phyloP scores from a whole-genome alignment of 805 yeast species.

The Suhomyces vadensis region DNA sequence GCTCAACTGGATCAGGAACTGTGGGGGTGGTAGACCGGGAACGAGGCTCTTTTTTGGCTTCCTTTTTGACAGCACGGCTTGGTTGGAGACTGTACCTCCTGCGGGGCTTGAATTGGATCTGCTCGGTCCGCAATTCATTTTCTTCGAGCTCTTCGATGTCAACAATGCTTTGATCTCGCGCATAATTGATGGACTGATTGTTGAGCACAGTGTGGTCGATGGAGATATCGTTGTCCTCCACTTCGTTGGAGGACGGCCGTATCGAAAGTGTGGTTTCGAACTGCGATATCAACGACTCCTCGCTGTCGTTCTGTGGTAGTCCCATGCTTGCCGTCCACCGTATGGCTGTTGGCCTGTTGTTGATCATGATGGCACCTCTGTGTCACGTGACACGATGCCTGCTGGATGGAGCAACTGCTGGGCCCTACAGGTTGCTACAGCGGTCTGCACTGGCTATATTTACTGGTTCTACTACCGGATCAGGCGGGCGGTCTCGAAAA shows the following conservation, averaged over 20 bases:
- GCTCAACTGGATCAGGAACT: slow-evolving; percentile 8
- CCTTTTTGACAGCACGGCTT: slow-evolving; percentile 3
- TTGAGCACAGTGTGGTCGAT: slow-evolving; percentile 39
- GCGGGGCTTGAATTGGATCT: slow-evolving; percentile 37
- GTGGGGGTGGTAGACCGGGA: slow-evolving; percentile 8
- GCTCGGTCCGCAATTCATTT: slow-evolving; percentile 35
- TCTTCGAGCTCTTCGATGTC: slow-evolving; percentile 38
- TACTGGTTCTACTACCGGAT: background rate
- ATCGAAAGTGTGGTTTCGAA: slow-evolving; percentile 47
- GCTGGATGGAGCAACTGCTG: too few relatives aligned
- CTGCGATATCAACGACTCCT: slow-evolving; percentile 42
- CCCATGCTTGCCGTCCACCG: background rate
- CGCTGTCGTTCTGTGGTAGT: slow-evolving; percentile 25
- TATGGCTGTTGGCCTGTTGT: too few relatives aligned
- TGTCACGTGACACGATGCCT: too few relatives aligned
- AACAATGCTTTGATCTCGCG: slow-evolving; percentile 33
- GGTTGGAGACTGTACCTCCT: slow-evolving; percentile 33
- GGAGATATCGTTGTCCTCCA: slow-evolving; percentile 36
- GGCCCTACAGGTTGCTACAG: too few relatives aligned
- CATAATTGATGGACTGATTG: slow-evolving; percentile 26
- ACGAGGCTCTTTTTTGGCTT: background rate
- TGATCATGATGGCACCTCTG: too few relatives aligned
- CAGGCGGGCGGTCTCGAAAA: slow-evolving; percentile 7
- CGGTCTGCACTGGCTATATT: background rate
- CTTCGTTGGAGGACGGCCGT: slow-evolving; percentile 37